Evolutionary conservation across 2,329 filamentous ascomycete genomes (phyloP).

Genomic region (Xylaria sp.): DNA sequence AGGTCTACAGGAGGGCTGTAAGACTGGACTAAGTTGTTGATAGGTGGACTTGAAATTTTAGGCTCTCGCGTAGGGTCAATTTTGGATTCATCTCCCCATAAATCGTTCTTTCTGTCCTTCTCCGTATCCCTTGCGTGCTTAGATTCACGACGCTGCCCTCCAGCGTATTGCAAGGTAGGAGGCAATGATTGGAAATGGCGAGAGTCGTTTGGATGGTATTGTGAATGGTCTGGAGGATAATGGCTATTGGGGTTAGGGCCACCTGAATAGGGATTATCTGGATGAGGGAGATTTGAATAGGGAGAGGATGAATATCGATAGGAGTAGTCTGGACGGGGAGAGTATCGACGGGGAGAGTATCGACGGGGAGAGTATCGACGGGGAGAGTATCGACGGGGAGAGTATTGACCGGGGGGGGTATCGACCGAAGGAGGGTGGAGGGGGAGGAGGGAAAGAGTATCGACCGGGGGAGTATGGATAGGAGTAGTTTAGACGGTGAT

Average conservation of each 20-base stretch:
- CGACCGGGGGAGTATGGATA: neutral
- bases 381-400: neutral
- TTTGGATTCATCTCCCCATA: neutral
- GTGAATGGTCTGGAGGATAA: too few relatives aligned
- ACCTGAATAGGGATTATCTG: too few relatives aligned
- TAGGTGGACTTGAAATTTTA: neutral
- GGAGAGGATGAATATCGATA: too few relatives aligned
- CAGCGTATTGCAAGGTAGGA: neutral
- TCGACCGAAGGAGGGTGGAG: too few relatives aligned
- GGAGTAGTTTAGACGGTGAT: neutral
- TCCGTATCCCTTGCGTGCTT: neutral
- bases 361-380: neutral
- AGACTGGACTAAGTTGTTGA: neutral
- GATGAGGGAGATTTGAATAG: too few relatives aligned
- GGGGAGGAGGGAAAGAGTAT: too few relatives aligned
- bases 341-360: too few relatives aligned
- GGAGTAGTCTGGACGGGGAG: too few relatives aligned
- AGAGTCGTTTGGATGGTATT: too few relatives aligned
- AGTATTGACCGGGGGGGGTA: neutral
- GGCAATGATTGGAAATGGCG: too few relatives aligned
- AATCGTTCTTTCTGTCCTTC: neutral
- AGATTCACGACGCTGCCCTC: neutral
- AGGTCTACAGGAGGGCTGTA: neutral
- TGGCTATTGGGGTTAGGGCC: too few relatives aligned
- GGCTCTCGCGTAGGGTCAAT: neutral